Evolutionary conservation across 2,329 filamentous ascomycete genomes (phyloP).

Genomic region (Monosporascus ibericus): DNA sequence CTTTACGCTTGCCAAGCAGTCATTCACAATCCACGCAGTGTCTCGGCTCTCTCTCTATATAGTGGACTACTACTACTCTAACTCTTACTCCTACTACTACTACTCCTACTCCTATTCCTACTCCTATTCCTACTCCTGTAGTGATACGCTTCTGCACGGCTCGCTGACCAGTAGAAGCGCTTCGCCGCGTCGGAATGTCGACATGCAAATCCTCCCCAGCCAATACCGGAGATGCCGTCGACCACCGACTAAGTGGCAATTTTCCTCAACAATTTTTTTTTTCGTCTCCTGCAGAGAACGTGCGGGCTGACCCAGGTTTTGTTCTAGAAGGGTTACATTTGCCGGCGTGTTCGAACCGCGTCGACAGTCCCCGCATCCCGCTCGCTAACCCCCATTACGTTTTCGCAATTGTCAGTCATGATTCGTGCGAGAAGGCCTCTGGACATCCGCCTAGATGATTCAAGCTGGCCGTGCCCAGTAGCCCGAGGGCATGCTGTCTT

Average conservation of each 20-base stretch:
- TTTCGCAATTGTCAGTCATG: background rate
- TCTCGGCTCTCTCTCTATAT: no score
- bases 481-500: background rate
- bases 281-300: background rate
- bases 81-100: no score
- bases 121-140: no score
- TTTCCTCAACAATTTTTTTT: background rate
- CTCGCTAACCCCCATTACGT: background rate
- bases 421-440: background rate
- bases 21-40: no score
- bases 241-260: background rate
- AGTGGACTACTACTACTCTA: no score
- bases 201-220: background rate
- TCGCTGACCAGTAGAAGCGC: background rate
- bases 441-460: background rate
- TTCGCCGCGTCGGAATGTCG: background rate
- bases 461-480: background rate
- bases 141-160: no score
- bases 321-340: background rate
- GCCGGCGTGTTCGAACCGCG: background rate
- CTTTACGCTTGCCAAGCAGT: no score
- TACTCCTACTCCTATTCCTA: no score
- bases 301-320: background rate
- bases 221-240: background rate
- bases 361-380: background rate